These are phyloP conservation scores for Phytophthora pisi DNA, from an alignment of 352 stramenopile species.

Conservation along the genomic window DNA sequence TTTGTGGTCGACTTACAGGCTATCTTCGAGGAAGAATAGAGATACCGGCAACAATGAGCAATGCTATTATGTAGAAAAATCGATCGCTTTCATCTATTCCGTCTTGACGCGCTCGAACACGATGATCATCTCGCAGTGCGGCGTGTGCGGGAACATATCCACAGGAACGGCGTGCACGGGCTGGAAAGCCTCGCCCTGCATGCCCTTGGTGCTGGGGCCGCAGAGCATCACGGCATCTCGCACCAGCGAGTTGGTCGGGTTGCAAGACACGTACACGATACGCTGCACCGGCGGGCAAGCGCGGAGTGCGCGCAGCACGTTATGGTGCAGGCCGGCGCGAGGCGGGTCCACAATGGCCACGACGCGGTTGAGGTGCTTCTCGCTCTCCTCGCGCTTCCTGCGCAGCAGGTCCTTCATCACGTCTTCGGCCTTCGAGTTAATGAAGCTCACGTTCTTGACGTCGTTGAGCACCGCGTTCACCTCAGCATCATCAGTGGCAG, in stretches of 20 bases:
- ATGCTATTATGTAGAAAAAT: conserved; percentile 12
- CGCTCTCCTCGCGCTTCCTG: conserved; percentile 60
- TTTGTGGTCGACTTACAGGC: too few species aligned
- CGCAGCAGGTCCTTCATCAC: conserved; percentile 87
- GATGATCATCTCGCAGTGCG: conserved; percentile 99
- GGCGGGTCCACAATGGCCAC: conserved; percentile 98
- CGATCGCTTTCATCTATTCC: conserved; percentile 20
- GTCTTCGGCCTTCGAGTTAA: conserved; percentile 92
- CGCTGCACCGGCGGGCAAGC: conserved; percentile 82
- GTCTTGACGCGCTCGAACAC: conserved; percentile 93
- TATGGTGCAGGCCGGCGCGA: conserved; percentile 93
- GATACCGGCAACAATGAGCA: neutral
- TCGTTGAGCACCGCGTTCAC: conserved; percentile 87
- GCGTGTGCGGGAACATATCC: conserved; percentile 99
- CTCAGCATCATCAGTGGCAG: conserved; percentile 90
- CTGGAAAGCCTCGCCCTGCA: conserved; percentile 91
- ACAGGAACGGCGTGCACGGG: conserved; percentile 94
- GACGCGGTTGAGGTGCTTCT: conserved; percentile 73
- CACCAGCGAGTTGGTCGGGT: conserved; percentile 96
- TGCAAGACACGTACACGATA: conserved; percentile 99
- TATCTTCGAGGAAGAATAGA: too few species aligned
- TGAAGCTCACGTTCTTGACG: conserved; percentile 89
- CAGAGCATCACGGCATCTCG: conserved; percentile 92
- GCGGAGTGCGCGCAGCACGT: conserved; percentile 89
- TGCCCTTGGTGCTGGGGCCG: conserved; percentile 92